A percentile compares a stretch with the other conserved stretches of the same genome.
Conservation (phyloP, 2,329 filamentous ascomycete genomes). For the Endoconidiophora laricicola region DNA sequence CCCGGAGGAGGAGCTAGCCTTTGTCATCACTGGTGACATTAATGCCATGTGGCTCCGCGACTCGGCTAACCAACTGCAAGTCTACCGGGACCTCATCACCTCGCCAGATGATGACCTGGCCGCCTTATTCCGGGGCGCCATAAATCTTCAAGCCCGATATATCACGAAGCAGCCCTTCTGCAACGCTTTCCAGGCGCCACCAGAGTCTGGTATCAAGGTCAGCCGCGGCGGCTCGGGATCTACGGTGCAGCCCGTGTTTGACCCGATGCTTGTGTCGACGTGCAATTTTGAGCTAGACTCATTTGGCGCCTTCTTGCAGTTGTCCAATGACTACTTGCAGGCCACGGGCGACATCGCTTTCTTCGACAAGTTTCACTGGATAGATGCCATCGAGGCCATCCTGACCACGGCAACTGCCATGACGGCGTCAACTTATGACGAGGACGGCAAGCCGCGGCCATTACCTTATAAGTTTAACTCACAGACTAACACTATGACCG, state of each 20-base stretch:
- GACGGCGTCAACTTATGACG: conserved; percentile 55
- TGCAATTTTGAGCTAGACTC: conserved; percentile 91
- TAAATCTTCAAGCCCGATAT: conserved; percentile 56
- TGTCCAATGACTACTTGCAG: conserved; percentile 60
- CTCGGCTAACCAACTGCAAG: conserved; percentile 58
- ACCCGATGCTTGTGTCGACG: conserved; percentile 43
- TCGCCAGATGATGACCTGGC: conserved; percentile 39
- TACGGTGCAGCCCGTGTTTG: conserved; percentile 13
- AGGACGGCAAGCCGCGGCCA: conserved; percentile 36
- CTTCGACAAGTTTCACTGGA: conserved; percentile 56
- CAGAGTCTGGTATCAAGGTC: conserved; percentile 50
- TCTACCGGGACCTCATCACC: conserved; percentile 42
- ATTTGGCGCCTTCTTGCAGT: conserved; percentile 67
- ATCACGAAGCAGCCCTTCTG: conserved; percentile 60
- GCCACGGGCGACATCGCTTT: conserved; percentile 52
- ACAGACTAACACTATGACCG: conserved; percentile 33
- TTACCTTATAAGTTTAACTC: conserved; percentile 63
- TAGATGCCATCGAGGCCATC: conserved; percentile 52
- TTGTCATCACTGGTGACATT: conserved; percentile 72
- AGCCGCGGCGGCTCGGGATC: conserved; percentile 12
- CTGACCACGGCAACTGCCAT: conserved; percentile 54
- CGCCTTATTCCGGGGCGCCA: conserved; percentile 50
- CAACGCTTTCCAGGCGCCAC: conserved; percentile 78
- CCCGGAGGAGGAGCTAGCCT: conserved; percentile 46
- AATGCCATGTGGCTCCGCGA: conserved; percentile 81